Conservation (phyloP, 768 basidiomycete genomes). For the Clathrus columnatus region DNA sequence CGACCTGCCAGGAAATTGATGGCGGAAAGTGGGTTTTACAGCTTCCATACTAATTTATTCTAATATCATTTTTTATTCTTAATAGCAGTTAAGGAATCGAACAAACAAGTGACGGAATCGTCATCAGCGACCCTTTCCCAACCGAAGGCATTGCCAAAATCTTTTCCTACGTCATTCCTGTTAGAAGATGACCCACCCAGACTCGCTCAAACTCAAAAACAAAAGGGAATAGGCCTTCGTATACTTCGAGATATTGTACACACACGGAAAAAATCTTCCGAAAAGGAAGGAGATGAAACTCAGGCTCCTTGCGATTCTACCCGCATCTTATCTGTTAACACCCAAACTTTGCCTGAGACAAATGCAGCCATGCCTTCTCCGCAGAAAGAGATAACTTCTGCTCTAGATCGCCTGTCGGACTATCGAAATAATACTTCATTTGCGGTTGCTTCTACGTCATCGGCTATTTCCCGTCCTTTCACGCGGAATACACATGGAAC, state of each 20-base stretch:
- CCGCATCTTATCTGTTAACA: background rate
- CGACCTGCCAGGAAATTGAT: conserved; percentile 45
- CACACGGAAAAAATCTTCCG: background rate
- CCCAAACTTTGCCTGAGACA: background rate
- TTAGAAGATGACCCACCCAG: conserved; percentile 1
- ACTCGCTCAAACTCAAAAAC: conserved; percentile 4
- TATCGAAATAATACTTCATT: conserved; percentile 51
- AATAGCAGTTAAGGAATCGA: conserved; percentile 2
- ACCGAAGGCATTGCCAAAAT: background rate
- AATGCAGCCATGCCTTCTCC: conserved; percentile 34
- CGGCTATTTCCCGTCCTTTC: conserved; percentile 15
- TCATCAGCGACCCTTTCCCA: conserved; percentile 5
- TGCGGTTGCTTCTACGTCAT: conserved; percentile 28
- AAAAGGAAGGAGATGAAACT: background rate
- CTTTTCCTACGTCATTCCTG: conserved; percentile 3
- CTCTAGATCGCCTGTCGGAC: conserved; percentile 36
- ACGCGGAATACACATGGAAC: background rate
- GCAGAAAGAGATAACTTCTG: background rate
- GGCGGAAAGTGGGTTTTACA: conserved; percentile 16
- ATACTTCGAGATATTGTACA: conserved; percentile 1
- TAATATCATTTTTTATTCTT: background rate
- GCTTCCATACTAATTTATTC: background rate
- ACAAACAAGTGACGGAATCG: background rate
- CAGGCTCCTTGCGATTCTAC: background rate
- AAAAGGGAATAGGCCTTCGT: background rate